A percentile compares a stretch with the other conserved stretches of the same genome.
Conservation (phyloP, 371 early-diverging fungal species). For the Blakeslea trispora region DNA sequence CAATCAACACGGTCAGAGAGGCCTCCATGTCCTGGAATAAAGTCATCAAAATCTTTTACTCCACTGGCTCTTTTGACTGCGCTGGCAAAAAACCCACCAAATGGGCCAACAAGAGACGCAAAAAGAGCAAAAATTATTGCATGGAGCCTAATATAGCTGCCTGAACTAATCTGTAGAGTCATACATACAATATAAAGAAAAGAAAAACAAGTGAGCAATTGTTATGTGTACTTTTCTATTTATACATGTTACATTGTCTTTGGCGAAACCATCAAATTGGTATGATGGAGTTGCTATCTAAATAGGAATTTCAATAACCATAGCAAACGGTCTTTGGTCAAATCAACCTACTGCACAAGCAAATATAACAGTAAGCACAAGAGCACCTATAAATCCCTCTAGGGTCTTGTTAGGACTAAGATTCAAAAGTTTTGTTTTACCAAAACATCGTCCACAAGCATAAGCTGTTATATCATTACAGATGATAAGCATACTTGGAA, state of each 20-base stretch:
- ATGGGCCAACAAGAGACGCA: constrained; percentile 29
- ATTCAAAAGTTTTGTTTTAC: constrained; percentile 11
- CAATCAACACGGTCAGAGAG: constrained; percentile 37
- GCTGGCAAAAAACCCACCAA: constrained; percentile 36
- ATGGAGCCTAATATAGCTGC: constrained; percentile 15
- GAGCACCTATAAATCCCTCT: constrained; percentile 38
- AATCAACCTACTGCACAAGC: constrained; percentile 15
- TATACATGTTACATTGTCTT: not conserved
- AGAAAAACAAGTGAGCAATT: too few relatives aligned
- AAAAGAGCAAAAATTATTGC: constrained; percentile 19
- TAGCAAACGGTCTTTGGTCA: not conserved
- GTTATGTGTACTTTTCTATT: not conserved
- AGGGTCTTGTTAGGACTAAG: constrained; percentile 36
- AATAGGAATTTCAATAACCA: not conserved
- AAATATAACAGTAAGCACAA: constrained; percentile 20
- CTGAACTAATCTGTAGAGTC: not conserved
- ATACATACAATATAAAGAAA: too few relatives aligned
- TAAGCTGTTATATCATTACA: constrained; percentile 37
- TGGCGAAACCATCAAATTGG: not conserved
- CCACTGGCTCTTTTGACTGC: constrained; percentile 29
- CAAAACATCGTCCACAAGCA: constrained; percentile 23
- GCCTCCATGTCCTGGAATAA: constrained; percentile 41
- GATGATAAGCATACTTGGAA: constrained; percentile 29
- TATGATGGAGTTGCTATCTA: not conserved
- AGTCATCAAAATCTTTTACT: constrained; percentile 33